phyloP scores from a whole-genome alignment of 768 basidiomycete species.

The Plicaturopsis crispa region DNA sequence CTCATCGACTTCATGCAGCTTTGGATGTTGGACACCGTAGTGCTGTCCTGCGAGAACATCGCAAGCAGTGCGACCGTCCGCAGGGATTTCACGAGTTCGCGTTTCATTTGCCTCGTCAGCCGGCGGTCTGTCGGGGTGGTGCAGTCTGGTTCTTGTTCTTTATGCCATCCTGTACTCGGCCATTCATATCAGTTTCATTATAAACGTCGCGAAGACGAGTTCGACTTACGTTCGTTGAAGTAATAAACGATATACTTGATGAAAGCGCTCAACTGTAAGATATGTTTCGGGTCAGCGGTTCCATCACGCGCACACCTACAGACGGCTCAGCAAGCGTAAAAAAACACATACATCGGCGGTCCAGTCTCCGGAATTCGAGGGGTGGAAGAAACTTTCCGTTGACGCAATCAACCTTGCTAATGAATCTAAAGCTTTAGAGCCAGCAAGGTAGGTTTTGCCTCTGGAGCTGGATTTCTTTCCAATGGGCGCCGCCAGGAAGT shows the following conservation, averaged over 20 bases:
- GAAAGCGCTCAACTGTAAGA: conserved; percentile 70
- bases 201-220: not conserved
- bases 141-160: conserved; percentile 71
- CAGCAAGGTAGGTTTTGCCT: conserved; percentile 61
- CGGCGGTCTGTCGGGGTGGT: conserved; percentile 76
- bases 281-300: not conserved
- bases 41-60: conserved; percentile 81
- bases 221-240: conserved; percentile 65
- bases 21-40: conserved; percentile 70
- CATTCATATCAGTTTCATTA: conserved; percentile 2
- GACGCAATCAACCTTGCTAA: conserved; percentile 80
- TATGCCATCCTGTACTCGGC: conserved; percentile 55
- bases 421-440: conserved; percentile 80
- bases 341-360: conserved; percentile 53
- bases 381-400: conserved; percentile 88
- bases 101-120: conserved; percentile 69
- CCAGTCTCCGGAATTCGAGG: conserved; percentile 81
- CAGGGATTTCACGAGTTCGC: conserved; percentile 77
- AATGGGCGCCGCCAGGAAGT: conserved; percentile 54
- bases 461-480: conserved; percentile 34
- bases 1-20: conserved; percentile 78
- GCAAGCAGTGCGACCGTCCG: conserved; percentile 80
- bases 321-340: not conserved
- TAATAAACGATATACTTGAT: conserved; percentile 79
- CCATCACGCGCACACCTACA: not conserved